A percentile compares a stretch with the other conserved stretches of the same genome.
phyloP scores from a whole-genome alignment of 345 rosid genomes.

The Garcia nutans region DNA sequence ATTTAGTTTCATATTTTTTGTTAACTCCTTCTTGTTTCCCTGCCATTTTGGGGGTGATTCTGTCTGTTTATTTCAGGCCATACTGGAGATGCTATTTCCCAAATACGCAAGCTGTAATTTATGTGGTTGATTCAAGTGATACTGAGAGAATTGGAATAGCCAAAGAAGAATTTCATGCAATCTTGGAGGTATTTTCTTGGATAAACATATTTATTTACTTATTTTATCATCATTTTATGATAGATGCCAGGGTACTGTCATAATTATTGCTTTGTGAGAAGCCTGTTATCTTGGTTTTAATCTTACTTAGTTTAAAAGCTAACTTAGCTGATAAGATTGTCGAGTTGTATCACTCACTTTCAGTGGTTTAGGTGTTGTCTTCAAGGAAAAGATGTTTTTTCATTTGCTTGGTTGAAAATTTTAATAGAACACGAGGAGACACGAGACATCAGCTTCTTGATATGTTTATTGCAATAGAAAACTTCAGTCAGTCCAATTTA shows the following conservation, averaged over 20 bases:
- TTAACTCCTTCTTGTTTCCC: not conserved
- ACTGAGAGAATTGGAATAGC: slow-evolving; percentile 67
- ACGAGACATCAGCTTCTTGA: not conserved
- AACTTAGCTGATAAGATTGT: not conserved
- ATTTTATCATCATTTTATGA: not conserved
- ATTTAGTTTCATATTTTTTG: not conserved
- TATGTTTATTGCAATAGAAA: not conserved
- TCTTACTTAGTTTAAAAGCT: not conserved
- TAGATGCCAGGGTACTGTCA: not conserved
- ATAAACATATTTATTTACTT: not conserved
- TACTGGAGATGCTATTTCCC: slow-evolving; percentile 90
- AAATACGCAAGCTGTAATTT: slow-evolving; percentile 73
- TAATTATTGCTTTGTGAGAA: not conserved
- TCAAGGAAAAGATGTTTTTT: not conserved
- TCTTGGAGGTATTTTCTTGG: slow-evolving; percentile 53
- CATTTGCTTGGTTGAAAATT: not conserved
- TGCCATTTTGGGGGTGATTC: not conserved
- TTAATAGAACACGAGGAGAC: not conserved
- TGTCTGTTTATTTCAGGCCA: slow-evolving; percentile 43
- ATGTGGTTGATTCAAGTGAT: slow-evolving; percentile 81
- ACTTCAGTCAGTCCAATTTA: not conserved
- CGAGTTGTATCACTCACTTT: not conserved
- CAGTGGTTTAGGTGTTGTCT: not conserved
- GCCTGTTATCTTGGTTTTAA: not conserved
- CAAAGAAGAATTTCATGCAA: slow-evolving; percentile 79